Evolutionary conservation across 495 filamentous ascomycete genomes (phyloP).

Genomic region (Parathielavia appendiculata): DNA sequence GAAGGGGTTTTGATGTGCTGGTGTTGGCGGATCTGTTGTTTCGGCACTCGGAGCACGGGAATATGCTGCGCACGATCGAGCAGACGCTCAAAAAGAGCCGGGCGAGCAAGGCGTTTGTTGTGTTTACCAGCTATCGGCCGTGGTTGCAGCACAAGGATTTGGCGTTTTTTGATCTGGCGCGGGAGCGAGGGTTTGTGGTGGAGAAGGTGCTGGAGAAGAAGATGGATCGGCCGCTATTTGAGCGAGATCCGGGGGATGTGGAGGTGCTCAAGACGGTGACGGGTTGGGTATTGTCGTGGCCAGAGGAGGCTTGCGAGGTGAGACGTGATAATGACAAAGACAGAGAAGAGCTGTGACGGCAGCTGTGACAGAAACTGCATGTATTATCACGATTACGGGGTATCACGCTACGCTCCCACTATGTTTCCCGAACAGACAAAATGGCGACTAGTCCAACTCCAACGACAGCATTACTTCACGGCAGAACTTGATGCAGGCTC

Average conservation of each 20-base stretch:
- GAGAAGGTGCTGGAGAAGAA: conserved; percentile 74
- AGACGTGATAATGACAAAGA: not conserved
- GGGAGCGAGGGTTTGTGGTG: conserved; percentile 62
- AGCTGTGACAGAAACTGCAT: not conserved
- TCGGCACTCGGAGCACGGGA: conserved; percentile 75
- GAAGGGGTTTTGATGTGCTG: conserved; percentile 64
- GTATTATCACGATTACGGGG: conserved; percentile 2
- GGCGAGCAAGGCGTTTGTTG: conserved; percentile 68
- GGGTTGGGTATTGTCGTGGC: conserved; percentile 64
- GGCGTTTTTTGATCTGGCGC: conserved; percentile 73
- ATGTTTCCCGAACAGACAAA: not conserved
- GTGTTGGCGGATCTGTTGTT: conserved; percentile 87
- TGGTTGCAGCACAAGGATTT: conserved; percentile 83
- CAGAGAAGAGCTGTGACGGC: not conserved
- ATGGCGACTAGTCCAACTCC: not conserved
- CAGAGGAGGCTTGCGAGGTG: conserved; percentile 20
- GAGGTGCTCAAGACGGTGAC: conserved; percentile 72
- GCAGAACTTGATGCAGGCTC: conserved; percentile 10
- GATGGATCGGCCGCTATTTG: conserved; percentile 81
- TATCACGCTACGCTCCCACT: not conserved
- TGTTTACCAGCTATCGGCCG: conserved; percentile 89
- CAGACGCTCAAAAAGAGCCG: conserved; percentile 51
- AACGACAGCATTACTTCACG: not conserved
- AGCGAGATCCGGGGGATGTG: conserved; percentile 77
- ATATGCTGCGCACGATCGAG: conserved; percentile 65